Percentiles rank a stretch among this genome's conserved stretches.
phyloP scores from a whole-genome alignment of 2,329 filamentous ascomycete genomes.

The Onygenales sp. region DNA sequence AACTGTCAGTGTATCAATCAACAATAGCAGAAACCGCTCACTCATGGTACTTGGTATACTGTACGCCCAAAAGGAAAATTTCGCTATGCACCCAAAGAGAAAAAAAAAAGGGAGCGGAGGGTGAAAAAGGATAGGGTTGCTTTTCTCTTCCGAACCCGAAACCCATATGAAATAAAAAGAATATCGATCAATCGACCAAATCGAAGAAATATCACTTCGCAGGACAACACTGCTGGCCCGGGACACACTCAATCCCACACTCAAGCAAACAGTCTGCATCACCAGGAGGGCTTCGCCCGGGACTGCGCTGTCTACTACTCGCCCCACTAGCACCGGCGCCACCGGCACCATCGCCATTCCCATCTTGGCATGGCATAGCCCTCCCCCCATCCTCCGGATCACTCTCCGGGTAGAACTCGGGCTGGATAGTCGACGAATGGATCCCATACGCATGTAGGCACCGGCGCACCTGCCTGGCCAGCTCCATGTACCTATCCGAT shows the following conservation, averaged over 20 bases:
- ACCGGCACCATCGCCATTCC: not conserved
- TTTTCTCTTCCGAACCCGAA: too few species aligned
- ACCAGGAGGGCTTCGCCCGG: slow-evolving; percentile 27
- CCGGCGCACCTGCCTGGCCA: slow-evolving; percentile 70
- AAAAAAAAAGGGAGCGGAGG: too few species aligned
- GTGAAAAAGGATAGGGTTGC: too few species aligned
- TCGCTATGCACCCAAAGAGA: too few species aligned
- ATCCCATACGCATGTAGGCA: slow-evolving; percentile 95
- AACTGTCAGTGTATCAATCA: too few species aligned
- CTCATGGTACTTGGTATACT: too few species aligned
- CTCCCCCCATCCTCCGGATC: slow-evolving; percentile 22
- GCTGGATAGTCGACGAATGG: slow-evolving; percentile 94
- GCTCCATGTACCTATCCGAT: slow-evolving; percentile 73
- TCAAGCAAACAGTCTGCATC: slow-evolving; percentile 37
- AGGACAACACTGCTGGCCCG: slow-evolving; percentile 32
- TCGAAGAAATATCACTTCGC: not conserved
- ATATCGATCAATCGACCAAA: not conserved
- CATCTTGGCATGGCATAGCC: not conserved
- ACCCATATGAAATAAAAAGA: too few species aligned
- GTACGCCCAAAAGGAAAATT: too few species aligned
- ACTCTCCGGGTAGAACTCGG: slow-evolving; percentile 54
- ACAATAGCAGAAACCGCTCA: too few species aligned
- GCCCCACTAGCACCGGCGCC: not conserved
- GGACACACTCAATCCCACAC: slow-evolving; percentile 37
- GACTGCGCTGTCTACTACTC: slow-evolving; percentile 16